phyloP scores from a whole-genome alignment of 192 early-diverging fungal species.

The Cladochytrium replicatum region DNA sequence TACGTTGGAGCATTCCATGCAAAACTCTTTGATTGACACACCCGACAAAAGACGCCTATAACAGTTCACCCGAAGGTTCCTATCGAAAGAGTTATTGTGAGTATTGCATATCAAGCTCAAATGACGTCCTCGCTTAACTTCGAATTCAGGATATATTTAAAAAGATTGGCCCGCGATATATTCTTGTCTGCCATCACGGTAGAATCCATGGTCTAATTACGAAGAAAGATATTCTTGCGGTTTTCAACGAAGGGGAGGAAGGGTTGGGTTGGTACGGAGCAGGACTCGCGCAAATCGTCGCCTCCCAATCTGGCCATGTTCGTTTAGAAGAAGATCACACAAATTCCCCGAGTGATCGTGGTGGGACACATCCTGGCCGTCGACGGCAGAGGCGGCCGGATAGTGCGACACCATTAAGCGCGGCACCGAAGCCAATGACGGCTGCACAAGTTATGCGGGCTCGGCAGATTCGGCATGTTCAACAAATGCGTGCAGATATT shows the following conservation, averaged over 20 bases:
- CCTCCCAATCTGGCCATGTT: neutral
- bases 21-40: too few species aligned
- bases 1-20: too few species aligned
- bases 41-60: slow-evolving; percentile 2
- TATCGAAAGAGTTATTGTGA: slow-evolving; percentile 2
- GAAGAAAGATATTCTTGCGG: slow-evolving; percentile 2
- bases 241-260: slow-evolving; percentile 1
- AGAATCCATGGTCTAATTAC: neutral
- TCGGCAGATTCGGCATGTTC: neutral
- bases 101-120: neutral
- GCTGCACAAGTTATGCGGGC: neutral
- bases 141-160: slow-evolving; percentile 3
- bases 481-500: neutral
- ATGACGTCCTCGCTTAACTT: neutral
- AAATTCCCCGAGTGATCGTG: neutral
- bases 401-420: neutral
- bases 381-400: neutral
- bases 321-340: neutral
- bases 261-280: too few species aligned
- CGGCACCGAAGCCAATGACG: neutral
- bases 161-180: slow-evolving; percentile 3
- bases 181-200: neutral
- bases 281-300: too few species aligned
- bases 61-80: slow-evolving; percentile 4
- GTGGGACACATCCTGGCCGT: neutral